These are phyloP conservation scores for Hemerocallis citrina DNA, from an alignment of 106 monocot genomes.

Conservation along the genomic window DNA sequence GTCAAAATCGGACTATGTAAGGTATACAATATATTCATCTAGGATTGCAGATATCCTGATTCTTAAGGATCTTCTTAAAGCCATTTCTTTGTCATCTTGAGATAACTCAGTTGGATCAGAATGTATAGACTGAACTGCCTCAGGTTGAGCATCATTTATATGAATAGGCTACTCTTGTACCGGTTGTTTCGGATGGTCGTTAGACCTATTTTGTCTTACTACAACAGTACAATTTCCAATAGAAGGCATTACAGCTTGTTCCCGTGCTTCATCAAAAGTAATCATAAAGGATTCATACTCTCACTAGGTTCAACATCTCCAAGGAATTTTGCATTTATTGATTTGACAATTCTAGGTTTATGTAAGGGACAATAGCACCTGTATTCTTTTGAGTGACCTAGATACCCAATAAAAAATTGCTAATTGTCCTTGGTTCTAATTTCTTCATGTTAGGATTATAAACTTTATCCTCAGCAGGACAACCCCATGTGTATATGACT, in stretches of 20 bases:
- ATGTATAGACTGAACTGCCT: too few species aligned
- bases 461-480: not conserved
- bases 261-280: not conserved
- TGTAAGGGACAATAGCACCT: conserved; percentile 5
- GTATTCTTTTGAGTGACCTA: not conserved
- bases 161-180: too few species aligned
- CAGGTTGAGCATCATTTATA: too few species aligned
- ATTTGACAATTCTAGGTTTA: not conserved
- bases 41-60: not conserved
- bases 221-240: too few species aligned
- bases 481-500: conserved; percentile 5
- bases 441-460: conserved; percentile 6
- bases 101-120: too few species aligned
- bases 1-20: not conserved
- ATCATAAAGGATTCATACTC: not conserved
- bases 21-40: not conserved
- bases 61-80: too few species aligned
- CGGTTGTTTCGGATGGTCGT: too few species aligned
- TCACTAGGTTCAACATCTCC: not conserved
- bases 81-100: too few species aligned
- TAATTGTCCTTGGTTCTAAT: conserved; percentile 1
- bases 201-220: not conserved
- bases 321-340: conserved; percentile 6
- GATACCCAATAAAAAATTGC: conserved; percentile 6
- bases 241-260: too few species aligned